phyloP scores from a whole-genome alignment of 75 land plant species.

The Selaginella tamariscina region DNA sequence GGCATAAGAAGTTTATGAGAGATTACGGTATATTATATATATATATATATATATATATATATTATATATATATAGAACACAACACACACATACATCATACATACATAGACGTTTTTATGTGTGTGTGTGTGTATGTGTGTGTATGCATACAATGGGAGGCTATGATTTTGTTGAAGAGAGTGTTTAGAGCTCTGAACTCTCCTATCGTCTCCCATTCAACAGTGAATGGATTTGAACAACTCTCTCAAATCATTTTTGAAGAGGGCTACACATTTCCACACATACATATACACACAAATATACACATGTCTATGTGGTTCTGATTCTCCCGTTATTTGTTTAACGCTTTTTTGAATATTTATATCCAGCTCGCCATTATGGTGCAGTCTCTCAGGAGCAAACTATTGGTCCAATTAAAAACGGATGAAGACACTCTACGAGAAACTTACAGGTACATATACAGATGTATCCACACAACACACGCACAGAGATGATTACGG shows the following conservation, averaged over 20 bases:
- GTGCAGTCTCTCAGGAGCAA: slow-evolving; percentile 16
- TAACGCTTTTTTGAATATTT: background rate
- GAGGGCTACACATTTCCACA: slow-evolving; percentile 27
- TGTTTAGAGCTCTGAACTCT: slow-evolving; percentile 10
- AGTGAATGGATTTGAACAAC: slow-evolving; percentile 19
- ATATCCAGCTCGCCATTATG: slow-evolving; percentile 42
- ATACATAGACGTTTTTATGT: background rate
- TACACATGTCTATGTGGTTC: too few species aligned
- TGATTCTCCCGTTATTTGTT: background rate
- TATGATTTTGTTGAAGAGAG: background rate
- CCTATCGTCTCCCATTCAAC: slow-evolving; percentile 11
- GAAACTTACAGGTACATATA: slow-evolving; percentile 59
- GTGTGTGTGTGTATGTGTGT: background rate
- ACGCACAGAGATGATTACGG: background rate
- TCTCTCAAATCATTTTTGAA: slow-evolving; percentile 12
- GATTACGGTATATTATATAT: slow-evolving; percentile 49
- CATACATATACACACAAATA: too few species aligned
- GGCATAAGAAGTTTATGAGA: slow-evolving; percentile 68
- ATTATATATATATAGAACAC: background rate
- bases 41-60: background rate
- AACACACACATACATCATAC: too few species aligned
- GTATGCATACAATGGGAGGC: background rate
- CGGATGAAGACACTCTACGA: slow-evolving; percentile 72
- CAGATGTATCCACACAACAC: background rate
- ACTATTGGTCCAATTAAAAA: slow-evolving; percentile 43